Base-by-base conservation (phyloP, 768 basidiomycete genomes). In the Asterophora lycoperdoides region DNA sequence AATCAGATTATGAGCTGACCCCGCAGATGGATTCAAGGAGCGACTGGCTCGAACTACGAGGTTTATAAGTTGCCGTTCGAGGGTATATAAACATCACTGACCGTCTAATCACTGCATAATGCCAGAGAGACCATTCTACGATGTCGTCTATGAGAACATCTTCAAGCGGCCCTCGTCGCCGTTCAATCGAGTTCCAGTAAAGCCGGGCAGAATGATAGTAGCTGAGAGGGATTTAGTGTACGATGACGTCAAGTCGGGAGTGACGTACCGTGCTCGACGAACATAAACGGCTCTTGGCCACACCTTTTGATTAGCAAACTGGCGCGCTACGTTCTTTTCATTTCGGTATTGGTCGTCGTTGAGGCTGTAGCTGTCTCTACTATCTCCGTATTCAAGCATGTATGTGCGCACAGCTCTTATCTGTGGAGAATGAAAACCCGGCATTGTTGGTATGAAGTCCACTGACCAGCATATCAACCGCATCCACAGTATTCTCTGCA, bases 401-500 rank as follows among this genome's bases (percentile, higher is more conserved):
- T 82, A 86, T 4, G 82, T 83, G 32, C 82, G 76, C 43, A 89
- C 80, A 8, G 83, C 82, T 40, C 78, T 73, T 40, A 88, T 72
- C 84, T 87, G 53, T 45, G 17, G 26, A 39, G 41, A 19, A 51
- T 45, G 14, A 50, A 44, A 18, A 51, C 19, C 17, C 20, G 35
- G 20, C 29, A 32, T 38, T 11, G 20, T 5, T 8, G 28, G 15
- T 17, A 26, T 7, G 23, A 17, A 39, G 26, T 23, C 15, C 13
- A 67, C 79, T 47, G 55, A 86, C 87, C 48, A 89, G 69, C 62
- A 81, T 78, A 55, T 85, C 78, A 14, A 91, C 85, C 5, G 85
- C 83, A 64, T 93, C 91, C 7, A 93, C 80, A 2, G 83, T 85
- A 55, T 85, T 87, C 64, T 88, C 84, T 59, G 86, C 84, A 5